Conservation (phyloP, 306 rosid species). For the Cicer arietinum region DNA sequence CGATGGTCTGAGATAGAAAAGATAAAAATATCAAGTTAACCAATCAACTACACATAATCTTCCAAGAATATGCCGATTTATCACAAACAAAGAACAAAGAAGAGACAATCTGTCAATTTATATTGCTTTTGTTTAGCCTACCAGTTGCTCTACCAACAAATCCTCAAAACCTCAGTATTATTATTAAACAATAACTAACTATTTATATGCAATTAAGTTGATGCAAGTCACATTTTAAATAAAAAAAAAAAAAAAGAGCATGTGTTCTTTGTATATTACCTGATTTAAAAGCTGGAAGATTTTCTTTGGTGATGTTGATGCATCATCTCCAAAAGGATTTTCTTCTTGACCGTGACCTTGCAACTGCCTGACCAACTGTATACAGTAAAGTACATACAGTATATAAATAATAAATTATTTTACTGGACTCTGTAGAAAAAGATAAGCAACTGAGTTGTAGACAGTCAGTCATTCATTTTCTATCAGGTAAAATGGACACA, state of each 20-base stretch:
- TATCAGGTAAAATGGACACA: conserved; percentile 16
- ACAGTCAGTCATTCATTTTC: conserved; percentile 1
- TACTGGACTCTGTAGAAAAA: background rate
- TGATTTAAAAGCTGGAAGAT: conserved; percentile 91
- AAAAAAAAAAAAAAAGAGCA: background rate
- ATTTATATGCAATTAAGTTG: conserved; percentile 4
- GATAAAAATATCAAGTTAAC: conserved; percentile 40
- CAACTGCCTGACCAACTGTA: conserved; percentile 93
- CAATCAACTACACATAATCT: conserved; percentile 7
- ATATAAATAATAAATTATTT: conserved; percentile 27
- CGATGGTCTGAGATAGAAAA: conserved; percentile 70
- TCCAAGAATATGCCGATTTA: conserved; percentile 6
- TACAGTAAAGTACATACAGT: conserved; percentile 39
- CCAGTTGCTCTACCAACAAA: conserved; percentile 10
- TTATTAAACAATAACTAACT: conserved; percentile 14
- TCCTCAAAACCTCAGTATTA: conserved; percentile 29
- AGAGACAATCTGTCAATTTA: conserved; percentile 9
- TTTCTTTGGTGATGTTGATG: conserved; percentile 83
- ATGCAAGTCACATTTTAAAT: conserved; percentile 6
- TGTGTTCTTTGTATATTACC: conserved; percentile 51
- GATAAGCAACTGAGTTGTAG: conserved; percentile 15
- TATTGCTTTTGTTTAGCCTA: conserved; percentile 10
- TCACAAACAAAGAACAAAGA: background rate
- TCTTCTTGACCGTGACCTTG: conserved; percentile 77
- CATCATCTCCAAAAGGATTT: conserved; percentile 91